phyloP scores from a whole-genome alignment of 805 yeast species.

The Huiozyma naganishii region DNA sequence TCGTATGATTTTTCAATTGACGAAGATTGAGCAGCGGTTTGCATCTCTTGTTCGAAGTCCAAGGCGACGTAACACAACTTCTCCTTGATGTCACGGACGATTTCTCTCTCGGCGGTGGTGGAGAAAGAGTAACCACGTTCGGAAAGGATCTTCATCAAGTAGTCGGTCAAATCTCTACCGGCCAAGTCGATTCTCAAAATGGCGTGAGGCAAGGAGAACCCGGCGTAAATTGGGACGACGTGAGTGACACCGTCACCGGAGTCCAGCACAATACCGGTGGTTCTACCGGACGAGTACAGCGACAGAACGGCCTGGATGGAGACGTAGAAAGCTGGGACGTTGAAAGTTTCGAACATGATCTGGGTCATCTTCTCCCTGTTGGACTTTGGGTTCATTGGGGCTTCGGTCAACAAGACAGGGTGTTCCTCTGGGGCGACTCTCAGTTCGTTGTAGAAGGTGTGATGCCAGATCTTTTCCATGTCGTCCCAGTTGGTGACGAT shows the following conservation, averaged over 20 bases:
- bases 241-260: slow-evolving; percentile 99
- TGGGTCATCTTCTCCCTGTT: slow-evolving; percentile 99
- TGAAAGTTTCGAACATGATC: slow-evolving; percentile 97
- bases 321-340: slow-evolving; percentile 98
- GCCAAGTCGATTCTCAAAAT: slow-evolving; percentile 97
- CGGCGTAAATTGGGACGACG: slow-evolving; percentile 99
- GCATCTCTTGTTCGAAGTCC: slow-evolving; percentile 98
- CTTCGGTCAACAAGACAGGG: slow-evolving; percentile 98
- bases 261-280: slow-evolving; percentile 98
- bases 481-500: slow-evolving; percentile 99
- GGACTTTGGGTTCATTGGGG: slow-evolving; percentile 98
- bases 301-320: slow-evolving; percentile 98
- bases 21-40: slow-evolving; percentile 96
- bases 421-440: slow-evolving; percentile 99
- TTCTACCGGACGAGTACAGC: slow-evolving; percentile 98
- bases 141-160: slow-evolving; percentile 95
- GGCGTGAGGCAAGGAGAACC: slow-evolving; percentile 98
- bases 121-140: slow-evolving; percentile 99
- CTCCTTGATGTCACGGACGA: slow-evolving; percentile 83
- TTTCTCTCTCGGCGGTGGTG: slow-evolving; percentile 98
- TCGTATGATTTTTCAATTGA: slow-evolving; percentile 98
- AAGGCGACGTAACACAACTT: slow-evolving; percentile 97
- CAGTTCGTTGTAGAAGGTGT: slow-evolving; percentile 98
- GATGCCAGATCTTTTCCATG: slow-evolving; percentile 99
- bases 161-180: slow-evolving; percentile 98